Conservation (phyloP, 805 yeast genomes). For the Barnettozyma siamensis region DNA sequence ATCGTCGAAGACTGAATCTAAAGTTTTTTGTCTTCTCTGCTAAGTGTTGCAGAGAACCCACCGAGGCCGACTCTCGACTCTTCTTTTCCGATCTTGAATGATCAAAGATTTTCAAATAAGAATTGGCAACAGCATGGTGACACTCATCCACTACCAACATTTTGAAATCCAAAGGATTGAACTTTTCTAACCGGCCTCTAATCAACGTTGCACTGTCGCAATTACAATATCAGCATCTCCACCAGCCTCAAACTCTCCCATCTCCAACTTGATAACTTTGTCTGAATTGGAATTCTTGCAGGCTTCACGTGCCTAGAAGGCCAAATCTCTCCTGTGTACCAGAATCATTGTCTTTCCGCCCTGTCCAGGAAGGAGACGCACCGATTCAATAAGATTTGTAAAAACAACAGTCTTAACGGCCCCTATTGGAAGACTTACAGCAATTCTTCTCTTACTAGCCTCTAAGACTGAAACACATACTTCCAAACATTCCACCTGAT, state of each 20-base stretch:
- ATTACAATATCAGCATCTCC: slow-evolving; percentile 56
- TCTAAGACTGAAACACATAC: slow-evolving; percentile 44
- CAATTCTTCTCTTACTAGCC: slow-evolving; percentile 50
- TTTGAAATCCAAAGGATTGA: slow-evolving; percentile 56
- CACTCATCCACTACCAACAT: slow-evolving; percentile 85
- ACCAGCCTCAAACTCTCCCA: slow-evolving; percentile 47
- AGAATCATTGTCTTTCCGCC: slow-evolving; percentile 47
- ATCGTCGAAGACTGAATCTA: slow-evolving; percentile 60
- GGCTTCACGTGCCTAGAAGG: slow-evolving; percentile 57
- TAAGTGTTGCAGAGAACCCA: slow-evolving; percentile 88
- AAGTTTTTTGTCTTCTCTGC: slow-evolving; percentile 62
- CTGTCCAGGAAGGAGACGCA: slow-evolving; percentile 27
- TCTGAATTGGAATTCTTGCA: slow-evolving; percentile 44
- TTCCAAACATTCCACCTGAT: slow-evolving; percentile 68
- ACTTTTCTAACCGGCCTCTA: slow-evolving; percentile 44
- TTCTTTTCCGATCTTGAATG: slow-evolving; percentile 33
- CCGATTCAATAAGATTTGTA: slow-evolving; percentile 45
- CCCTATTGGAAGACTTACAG: slow-evolving; percentile 87
- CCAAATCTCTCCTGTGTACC: slow-evolving; percentile 79
- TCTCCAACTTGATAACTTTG: slow-evolving; percentile 56
- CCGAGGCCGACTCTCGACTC: slow-evolving; percentile 43
- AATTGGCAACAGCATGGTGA: slow-evolving; percentile 77
- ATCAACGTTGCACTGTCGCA: slow-evolving; percentile 71
- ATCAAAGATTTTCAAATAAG: slow-evolving; percentile 53
- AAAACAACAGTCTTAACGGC: slow-evolving; percentile 90